Evolutionary conservation across 2,329 filamentous ascomycete genomes (phyloP).

Genomic region (Penicillium polonicum): DNA sequence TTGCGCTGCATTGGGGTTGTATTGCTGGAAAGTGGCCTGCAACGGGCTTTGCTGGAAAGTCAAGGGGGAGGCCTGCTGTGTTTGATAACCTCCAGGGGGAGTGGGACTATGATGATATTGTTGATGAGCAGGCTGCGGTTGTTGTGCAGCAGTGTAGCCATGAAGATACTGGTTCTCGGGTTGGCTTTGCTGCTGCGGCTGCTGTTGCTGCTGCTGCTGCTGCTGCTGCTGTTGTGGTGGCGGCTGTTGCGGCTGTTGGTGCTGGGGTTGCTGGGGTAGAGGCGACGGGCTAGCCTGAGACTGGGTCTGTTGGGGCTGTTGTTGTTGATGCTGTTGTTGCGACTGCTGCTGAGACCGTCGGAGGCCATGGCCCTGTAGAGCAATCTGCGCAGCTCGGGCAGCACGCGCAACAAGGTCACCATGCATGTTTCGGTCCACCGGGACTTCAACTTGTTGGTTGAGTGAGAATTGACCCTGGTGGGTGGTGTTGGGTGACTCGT

Average conservation of each 20-base stretch:
- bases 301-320: slow-evolving; percentile 28
- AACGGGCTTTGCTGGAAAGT: slow-evolving; percentile 44
- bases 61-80: slow-evolving; percentile 30
- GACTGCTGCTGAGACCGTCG: slow-evolving; percentile 37
- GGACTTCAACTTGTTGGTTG: slow-evolving; percentile 40
- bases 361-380: slow-evolving; percentile 45
- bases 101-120: slow-evolving; percentile 38
- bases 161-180: slow-evolving; percentile 35
- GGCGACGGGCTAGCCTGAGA: slow-evolving; percentile 9
- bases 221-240: slow-evolving; percentile 21
- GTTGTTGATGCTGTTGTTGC: slow-evolving; percentile 35
- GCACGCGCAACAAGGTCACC: slow-evolving; percentile 50
- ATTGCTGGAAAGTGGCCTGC: slow-evolving; percentile 44
- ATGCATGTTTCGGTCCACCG: slow-evolving; percentile 42
- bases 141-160: slow-evolving; percentile 37
- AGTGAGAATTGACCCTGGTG: slow-evolving; percentile 45
- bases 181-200: slow-evolving; percentile 24
- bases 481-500: slow-evolving; percentile 38
- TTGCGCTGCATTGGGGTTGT: slow-evolving; percentile 36
- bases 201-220: slow-evolving; percentile 19
- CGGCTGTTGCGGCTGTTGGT: slow-evolving; percentile 28
- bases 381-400: slow-evolving; percentile 49
- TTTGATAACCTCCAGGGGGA: slow-evolving; percentile 35
- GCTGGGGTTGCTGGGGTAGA: slow-evolving; percentile 32
- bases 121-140: slow-evolving; percentile 30